Evolutionary conservation across 2,329 filamentous ascomycete genomes (phyloP).

Genomic region (Penicillium sp.): DNA sequence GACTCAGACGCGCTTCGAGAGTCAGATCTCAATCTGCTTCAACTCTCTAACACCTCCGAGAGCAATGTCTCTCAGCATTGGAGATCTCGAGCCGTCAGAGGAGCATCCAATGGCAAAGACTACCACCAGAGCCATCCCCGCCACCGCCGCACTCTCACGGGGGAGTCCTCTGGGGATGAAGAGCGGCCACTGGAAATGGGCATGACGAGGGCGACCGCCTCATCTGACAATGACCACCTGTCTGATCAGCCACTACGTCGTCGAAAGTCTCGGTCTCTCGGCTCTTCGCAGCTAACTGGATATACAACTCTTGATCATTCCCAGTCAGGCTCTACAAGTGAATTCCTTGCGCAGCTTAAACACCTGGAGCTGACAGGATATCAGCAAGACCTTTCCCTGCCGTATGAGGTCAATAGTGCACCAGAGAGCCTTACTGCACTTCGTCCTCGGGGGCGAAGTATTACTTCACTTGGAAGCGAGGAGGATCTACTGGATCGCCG

Average conservation of each 20-base stretch:
- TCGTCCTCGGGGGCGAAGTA: slow-evolving; percentile 42
- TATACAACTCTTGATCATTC: slow-evolving; percentile 13
- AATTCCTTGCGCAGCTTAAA: slow-evolving; percentile 23
- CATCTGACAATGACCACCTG: slow-evolving; percentile 23
- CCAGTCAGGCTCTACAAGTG: slow-evolving; percentile 8
- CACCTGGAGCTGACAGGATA: slow-evolving; percentile 15
- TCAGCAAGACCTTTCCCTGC: slow-evolving; percentile 10
- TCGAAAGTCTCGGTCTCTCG: slow-evolving; percentile 18
- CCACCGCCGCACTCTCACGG: slow-evolving; percentile 46
- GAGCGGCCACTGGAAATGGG: slow-evolving; percentile 80
- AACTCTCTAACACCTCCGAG: slow-evolving; percentile 5
- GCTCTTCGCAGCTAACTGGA: slow-evolving; percentile 14
- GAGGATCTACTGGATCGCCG: slow-evolving; percentile 56
- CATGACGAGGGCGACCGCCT: slow-evolving; percentile 46
- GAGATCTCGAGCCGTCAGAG: not conserved
- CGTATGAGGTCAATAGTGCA: slow-evolving; percentile 21
- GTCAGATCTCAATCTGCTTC: slow-evolving; percentile 19
- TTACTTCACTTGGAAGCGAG: slow-evolving; percentile 54
- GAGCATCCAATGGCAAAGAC: slow-evolving; percentile 11
- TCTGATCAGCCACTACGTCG: slow-evolving; percentile 8
- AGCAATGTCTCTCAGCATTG: slow-evolving; percentile 1
- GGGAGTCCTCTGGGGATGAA: slow-evolving; percentile 73
- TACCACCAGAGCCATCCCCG: slow-evolving; percentile 35
- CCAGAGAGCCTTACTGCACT: slow-evolving; percentile 19
- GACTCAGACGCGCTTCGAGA: slow-evolving; percentile 23